Percentiles rank a stretch among this genome's conserved stretches.
phyloP scores from a whole-genome alignment of 2,329 filamentous ascomycete species.

The Xylaria sp. region DNA sequence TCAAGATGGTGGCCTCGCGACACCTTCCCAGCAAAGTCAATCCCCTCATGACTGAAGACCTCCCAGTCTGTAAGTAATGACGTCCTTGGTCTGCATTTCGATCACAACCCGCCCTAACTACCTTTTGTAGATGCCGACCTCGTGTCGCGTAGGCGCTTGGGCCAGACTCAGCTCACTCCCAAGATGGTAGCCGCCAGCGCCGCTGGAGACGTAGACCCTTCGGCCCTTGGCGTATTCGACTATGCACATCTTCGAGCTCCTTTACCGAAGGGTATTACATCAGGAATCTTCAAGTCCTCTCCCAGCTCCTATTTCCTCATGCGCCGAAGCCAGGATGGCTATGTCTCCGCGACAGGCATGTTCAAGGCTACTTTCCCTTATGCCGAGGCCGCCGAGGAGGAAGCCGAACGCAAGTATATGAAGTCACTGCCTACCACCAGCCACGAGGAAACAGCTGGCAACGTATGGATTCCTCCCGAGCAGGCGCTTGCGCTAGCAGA shows the following conservation, averaged over 20 bases:
- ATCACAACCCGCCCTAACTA: slow-evolving; percentile 24
- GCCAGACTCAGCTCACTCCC: slow-evolving; percentile 87
- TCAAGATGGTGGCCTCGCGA: slow-evolving; percentile 49
- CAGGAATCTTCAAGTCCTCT: slow-evolving; percentile 88
- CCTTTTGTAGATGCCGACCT: slow-evolving; percentile 68
- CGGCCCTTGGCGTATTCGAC: slow-evolving; percentile 84
- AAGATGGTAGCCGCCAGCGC: slow-evolving; percentile 77
- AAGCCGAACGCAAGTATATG: slow-evolving; percentile 79
- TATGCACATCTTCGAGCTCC: slow-evolving; percentile 95
- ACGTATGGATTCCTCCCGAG: slow-evolving; percentile 90
- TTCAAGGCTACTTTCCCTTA: slow-evolving; percentile 90
- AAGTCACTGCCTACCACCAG: slow-evolving; percentile 83
- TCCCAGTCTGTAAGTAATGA: slow-evolving; percentile 63
- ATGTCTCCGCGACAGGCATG: slow-evolving; percentile 86
- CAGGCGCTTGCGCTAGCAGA: slow-evolving; percentile 81
- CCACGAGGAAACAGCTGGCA: slow-evolving; percentile 90
- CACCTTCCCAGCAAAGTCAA: slow-evolving; percentile 67
- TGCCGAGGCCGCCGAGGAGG: slow-evolving; percentile 73
- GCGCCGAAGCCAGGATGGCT: slow-evolving; percentile 85
- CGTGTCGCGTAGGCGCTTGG: slow-evolving; percentile 82
- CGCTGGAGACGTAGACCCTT: slow-evolving; percentile 72
- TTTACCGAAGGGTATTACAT: slow-evolving; percentile 86
- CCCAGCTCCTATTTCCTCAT: slow-evolving; percentile 97
- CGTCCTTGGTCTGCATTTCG: slow-evolving; percentile 6
- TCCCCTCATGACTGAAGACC: slow-evolving; percentile 67